Percentiles rank a stretch among this genome's conserved stretches.
Conservation (phyloP, 148 eudicot species). For the Rhododendron griersonianum region DNA sequence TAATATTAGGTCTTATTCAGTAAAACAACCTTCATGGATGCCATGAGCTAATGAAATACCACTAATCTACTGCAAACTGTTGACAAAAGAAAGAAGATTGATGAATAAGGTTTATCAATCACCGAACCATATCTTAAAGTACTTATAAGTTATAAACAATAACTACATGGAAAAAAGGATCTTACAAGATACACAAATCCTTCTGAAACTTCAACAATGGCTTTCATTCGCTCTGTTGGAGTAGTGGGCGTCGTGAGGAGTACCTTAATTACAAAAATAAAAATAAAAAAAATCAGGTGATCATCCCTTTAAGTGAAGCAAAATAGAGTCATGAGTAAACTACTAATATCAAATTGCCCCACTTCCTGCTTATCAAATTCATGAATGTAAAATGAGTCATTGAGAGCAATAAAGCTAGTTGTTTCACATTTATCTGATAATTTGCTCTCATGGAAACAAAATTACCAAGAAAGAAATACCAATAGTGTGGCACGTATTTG, state of each 20-base stretch:
- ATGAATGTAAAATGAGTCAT: not conserved
- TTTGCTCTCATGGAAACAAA: not conserved
- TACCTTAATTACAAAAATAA: conserved; percentile 38
- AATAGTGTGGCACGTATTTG: not conserved
- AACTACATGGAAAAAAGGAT: not conserved
- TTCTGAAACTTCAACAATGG: conserved; percentile 82
- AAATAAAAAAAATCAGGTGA: conserved; percentile 3
- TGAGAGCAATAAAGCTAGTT: not conserved
- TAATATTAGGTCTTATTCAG: not conserved
- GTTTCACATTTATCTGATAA: not conserved
- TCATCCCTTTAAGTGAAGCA: not conserved
- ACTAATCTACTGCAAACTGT: not conserved
- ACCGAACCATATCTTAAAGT: not conserved
- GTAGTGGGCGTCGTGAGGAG: conserved; percentile 93
- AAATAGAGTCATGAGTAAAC: not conserved
- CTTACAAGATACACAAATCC: conserved; percentile 95
- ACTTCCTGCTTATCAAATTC: not conserved
- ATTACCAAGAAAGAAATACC: not conserved
- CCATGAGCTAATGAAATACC: not conserved
- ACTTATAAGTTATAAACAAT: not conserved
- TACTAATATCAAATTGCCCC: not conserved
- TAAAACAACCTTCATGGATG: not conserved
- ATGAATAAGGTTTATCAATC: not conserved
- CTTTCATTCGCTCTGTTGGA: conserved; percentile 75
- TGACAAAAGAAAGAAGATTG: not conserved